Conservation (phyloP, 2,329 filamentous ascomycete species). For the Stromatinia cepivora region DNA sequence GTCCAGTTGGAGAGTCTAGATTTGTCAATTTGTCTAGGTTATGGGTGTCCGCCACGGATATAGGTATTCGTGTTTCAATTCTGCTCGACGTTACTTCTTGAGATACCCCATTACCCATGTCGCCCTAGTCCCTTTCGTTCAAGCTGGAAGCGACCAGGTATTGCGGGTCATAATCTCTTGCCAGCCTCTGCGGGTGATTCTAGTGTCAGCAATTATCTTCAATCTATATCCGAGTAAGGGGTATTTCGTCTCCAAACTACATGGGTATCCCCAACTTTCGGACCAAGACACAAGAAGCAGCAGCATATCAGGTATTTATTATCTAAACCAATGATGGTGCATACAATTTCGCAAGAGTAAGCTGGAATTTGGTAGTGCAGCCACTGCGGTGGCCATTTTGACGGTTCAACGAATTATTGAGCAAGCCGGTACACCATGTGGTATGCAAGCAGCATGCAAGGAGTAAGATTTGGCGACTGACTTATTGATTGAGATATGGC, state of each 20-base stretch:
- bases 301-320: neutral
- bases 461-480: neutral
- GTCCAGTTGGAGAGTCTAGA: neutral
- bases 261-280: neutral
- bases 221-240: neutral
- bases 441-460: slow-evolving; percentile 1
- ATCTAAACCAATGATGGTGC: neutral
- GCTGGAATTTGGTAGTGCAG: slow-evolving; percentile 13
- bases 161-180: neutral
- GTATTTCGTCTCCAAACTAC: neutral
- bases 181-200: neutral
- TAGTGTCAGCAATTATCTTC: neutral
- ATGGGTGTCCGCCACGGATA: neutral
- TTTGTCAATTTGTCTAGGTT: neutral
- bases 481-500: neutral
- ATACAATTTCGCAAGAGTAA: neutral
- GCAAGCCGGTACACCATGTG: neutral
- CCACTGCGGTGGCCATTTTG: neutral
- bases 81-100: neutral
- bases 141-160: neutral
- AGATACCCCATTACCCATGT: neutral
- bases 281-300: neutral
- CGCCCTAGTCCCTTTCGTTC: neutral
- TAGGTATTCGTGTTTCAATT: slow-evolving; percentile 6
- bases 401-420: slow-evolving; percentile 4